A percentile compares a stretch with the other conserved stretches of the same genome.
Evolutionary conservation across 1,284 basidiomycete species (phyloP).

Genomic region (Leccinum pachyderme): DNA sequence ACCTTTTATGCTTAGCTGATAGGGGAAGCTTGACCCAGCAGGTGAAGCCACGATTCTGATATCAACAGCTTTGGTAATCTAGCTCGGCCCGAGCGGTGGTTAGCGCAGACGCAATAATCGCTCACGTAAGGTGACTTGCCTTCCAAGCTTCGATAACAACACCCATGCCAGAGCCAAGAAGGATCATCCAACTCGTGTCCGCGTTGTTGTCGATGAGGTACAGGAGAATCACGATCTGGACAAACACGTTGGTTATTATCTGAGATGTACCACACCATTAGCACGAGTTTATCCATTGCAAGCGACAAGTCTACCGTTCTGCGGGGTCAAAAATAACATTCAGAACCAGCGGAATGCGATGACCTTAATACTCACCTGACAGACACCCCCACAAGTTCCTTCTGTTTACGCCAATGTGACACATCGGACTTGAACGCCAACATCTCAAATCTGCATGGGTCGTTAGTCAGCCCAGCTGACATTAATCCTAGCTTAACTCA

Average conservation of each 20-base stretch:
- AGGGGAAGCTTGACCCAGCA: constrained; percentile 70
- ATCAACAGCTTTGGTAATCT: constrained; percentile 88
- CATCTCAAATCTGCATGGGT: constrained; percentile 76
- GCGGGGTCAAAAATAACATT: constrained; percentile 15
- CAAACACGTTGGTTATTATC: constrained; percentile 92
- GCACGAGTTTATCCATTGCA: constrained; percentile 9
- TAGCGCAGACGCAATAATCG: constrained; percentile 15
- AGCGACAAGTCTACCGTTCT: constrained; percentile 42
- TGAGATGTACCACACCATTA: constrained; percentile 30
- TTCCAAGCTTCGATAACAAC: constrained; percentile 96
- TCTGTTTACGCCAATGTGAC: constrained; percentile 91
- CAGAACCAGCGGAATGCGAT: constrained; percentile 8
- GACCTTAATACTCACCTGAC: constrained; percentile 50
- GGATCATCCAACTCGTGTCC: constrained; percentile 95
- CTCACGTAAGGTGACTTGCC: constrained; percentile 41
- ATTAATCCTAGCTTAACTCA: constrained; percentile 40
- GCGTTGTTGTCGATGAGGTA: constrained; percentile 95
- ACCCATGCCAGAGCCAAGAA: constrained; percentile 85
- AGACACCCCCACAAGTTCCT: constrained; percentile 84
- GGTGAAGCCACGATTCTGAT: constrained; percentile 64
- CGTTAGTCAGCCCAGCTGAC: constrained; percentile 4
- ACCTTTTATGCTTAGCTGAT: constrained; percentile 81
- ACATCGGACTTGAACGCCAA: constrained; percentile 94
- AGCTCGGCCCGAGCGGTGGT: constrained; percentile 10
- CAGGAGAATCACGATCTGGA: constrained; percentile 85